Evolutionary conservation across 768 basidiomycete species (phyloP), one percentile per base, ranked within the genome.

Genomic region (Boletus edulis): DNA sequence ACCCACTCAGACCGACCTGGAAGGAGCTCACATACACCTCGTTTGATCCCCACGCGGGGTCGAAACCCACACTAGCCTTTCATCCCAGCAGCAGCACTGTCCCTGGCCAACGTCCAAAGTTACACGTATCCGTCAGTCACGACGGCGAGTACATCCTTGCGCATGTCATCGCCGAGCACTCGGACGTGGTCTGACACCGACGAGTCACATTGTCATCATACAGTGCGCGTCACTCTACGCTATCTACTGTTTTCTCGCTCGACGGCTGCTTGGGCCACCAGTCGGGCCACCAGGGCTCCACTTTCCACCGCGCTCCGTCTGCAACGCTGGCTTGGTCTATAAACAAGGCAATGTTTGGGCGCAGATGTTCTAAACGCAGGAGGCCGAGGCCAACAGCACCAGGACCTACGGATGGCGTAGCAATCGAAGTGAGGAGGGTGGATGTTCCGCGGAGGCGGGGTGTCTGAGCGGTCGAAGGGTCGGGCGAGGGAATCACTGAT

Each of bases 91-190:
- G 7, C 2, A 15, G 18, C 5, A 15, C 6, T 12, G 27, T 8
- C 51, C 31, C 29, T 24, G 24, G n/a, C 24, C 53, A 29, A 18
- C 48, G 13, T 7, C 60, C 53, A n/a, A 57, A 17, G 24, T 68
- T 89, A 17, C 86, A 91, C 62, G 78, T 83, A 24, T 91, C 88
- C 42, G 81, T 89, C 41, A 91, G 88, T 62, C 92, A 94, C 59
- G 92, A 94, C 61, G 88, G 86, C 12, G 87, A 89, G 40, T 88
- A 91, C 65, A 77, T 90, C 14, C 75, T 85, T 52, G 79, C 88
- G 14, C 81, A 81, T 17, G 89, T 94, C 27, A 55, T 87, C 24
- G 79, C 82, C 32, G 86, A 91, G 68, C 46, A 46, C 31, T 85
- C 88, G 68, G 48, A 43, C 42, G 46, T 22, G 49, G 48, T 51